phyloP scores from a whole-genome alignment of 306 rosid genomes.

The Cicer pinnatifidum region DNA sequence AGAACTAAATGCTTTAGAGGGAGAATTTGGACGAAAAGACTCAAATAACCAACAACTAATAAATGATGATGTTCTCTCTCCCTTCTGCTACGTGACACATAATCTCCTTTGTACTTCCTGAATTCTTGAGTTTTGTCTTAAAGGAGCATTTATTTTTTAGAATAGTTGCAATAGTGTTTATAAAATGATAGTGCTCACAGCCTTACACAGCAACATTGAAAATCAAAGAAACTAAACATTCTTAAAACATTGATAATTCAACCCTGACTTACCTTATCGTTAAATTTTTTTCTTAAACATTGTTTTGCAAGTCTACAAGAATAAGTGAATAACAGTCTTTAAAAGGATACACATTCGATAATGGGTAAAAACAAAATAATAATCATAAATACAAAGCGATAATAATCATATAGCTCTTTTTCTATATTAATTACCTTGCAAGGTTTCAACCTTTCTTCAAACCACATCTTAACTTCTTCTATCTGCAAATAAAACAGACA shows the following conservation, averaged over 20 bases:
- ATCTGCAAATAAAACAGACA: slow-evolving; percentile 56
- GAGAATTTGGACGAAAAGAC: slow-evolving; percentile 10
- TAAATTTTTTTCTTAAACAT: slow-evolving; percentile 10
- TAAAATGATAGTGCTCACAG: slow-evolving; percentile 21
- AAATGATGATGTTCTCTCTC: slow-evolving; percentile 17
- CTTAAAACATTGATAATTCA: slow-evolving; percentile 14
- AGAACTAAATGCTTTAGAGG: slow-evolving; percentile 18
- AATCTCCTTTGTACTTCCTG: background rate
- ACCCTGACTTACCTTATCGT: slow-evolving; percentile 19
- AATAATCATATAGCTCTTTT: slow-evolving; percentile 4
- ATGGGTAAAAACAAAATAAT: slow-evolving; percentile 3
- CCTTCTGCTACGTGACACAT: slow-evolving; percentile 14
- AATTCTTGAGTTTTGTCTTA: background rate
- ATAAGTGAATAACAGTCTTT: slow-evolving; percentile 20
- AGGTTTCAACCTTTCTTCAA: slow-evolving; percentile 74
- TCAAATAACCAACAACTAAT: slow-evolving; percentile 31
- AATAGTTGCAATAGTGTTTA: slow-evolving; percentile 6
- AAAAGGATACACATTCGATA: slow-evolving; percentile 8
- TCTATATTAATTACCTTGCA: slow-evolving; percentile 60
- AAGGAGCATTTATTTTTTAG: background rate
- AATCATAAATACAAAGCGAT: background rate
- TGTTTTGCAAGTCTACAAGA: slow-evolving; percentile 15
- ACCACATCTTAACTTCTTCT: slow-evolving; percentile 80
- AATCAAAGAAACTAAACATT: slow-evolving; percentile 16
- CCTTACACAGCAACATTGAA: background rate